phyloP scores from a whole-genome alignment of 2,329 filamentous ascomycete genomes.

The Botrytis fragariae region DNA sequence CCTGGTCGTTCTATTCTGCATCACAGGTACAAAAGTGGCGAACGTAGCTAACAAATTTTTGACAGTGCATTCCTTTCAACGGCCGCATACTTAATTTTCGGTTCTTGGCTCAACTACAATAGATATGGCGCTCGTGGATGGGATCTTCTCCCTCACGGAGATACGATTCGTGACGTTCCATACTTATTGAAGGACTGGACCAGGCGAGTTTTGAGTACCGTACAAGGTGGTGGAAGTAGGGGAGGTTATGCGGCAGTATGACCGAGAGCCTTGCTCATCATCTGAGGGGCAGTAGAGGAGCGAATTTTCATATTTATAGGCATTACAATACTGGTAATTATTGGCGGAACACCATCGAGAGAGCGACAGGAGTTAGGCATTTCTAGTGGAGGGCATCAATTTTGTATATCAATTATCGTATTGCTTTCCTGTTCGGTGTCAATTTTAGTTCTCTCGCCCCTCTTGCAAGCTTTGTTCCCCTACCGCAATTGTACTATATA shows the following conservation, averaged over 20 bases:
- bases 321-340: background rate
- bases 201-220: constrained; percentile 73
- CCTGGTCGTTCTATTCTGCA: background rate
- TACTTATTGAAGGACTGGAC: constrained; percentile 90
- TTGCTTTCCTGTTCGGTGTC: background rate
- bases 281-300: background rate
- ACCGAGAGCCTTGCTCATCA: background rate
- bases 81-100: constrained; percentile 92
- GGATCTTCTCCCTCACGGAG: constrained; percentile 90
- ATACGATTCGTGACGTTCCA: constrained; percentile 86
- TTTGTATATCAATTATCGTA: constrained; percentile 6
- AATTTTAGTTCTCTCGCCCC: background rate
- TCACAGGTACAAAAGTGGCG: background rate
- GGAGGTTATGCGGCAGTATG: constrained; percentile 90
- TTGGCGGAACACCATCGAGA: background rate
- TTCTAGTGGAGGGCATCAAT: constrained; percentile 2
- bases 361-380: constrained; percentile 14
- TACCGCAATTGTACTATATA: background rate
- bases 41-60: constrained; percentile 17
- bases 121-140: constrained; percentile 92
- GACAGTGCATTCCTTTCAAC: constrained; percentile 78
- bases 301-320: background rate
- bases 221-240: constrained; percentile 79
- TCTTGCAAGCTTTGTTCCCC: background rate
- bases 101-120: constrained; percentile 98